phyloP scores from a whole-genome alignment of 768 basidiomycete species.

The Mycena kentingensis region DNA sequence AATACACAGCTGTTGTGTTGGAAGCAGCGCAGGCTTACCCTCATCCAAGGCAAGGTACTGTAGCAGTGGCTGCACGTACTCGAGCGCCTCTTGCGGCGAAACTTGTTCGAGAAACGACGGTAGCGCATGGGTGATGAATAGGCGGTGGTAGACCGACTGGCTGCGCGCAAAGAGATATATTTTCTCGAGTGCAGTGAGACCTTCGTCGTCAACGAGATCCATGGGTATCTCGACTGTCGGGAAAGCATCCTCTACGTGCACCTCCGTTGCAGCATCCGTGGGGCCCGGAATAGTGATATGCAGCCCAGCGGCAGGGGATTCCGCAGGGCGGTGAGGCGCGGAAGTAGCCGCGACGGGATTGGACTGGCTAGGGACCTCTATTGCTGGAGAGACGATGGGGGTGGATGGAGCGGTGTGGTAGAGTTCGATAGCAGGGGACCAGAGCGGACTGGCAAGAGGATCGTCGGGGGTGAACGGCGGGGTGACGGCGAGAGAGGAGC shows the following conservation, averaged over 20 bases:
- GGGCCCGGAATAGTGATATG: conserved; percentile 27
- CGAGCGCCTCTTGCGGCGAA: conserved; percentile 83
- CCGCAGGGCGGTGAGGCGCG: conserved; percentile 42
- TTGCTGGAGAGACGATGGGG: conserved; percentile 38
- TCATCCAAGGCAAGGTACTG: conserved; percentile 83
- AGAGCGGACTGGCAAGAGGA: conserved; percentile 37
- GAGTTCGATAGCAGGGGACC: conserved; percentile 38
- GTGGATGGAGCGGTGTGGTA: conserved; percentile 54
- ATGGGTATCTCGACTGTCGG: conserved; percentile 39
- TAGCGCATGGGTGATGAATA: conserved; percentile 84
- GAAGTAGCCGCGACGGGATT: too few relatives aligned
- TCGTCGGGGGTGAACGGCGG: conserved; percentile 38
- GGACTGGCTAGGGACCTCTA: conserved; percentile 32
- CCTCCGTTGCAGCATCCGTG: conserved; percentile 8
- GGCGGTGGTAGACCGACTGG: conserved; percentile 59
- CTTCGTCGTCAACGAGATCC: conserved; percentile 71
- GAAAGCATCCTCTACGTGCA: conserved; percentile 38
- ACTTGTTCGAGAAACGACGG: conserved; percentile 77
- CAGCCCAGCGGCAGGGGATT: conserved; percentile 24
- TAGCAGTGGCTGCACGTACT: conserved; percentile 92
- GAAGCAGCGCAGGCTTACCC: conserved; percentile 47
- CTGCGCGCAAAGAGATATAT: conserved; percentile 90
- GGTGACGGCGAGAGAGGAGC: conserved; percentile 36
- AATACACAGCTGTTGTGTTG: conserved; percentile 11
- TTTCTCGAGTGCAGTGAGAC: conserved; percentile 81